These are phyloP conservation scores for Carex arenaria DNA, from an alignment of 202 grass and related monocot genomes.

Conservation along the genomic window DNA sequence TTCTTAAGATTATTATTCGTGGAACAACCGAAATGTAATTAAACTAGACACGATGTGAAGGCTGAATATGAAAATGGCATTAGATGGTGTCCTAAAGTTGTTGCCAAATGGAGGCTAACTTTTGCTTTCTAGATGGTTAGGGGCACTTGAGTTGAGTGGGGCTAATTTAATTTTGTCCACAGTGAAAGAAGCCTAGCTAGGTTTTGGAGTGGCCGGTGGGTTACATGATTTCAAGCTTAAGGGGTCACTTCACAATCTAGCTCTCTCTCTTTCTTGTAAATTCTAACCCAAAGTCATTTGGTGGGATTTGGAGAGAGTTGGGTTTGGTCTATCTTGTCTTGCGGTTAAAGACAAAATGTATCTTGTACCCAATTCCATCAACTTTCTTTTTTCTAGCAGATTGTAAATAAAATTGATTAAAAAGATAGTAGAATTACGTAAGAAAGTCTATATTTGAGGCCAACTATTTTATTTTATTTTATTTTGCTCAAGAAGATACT, in stretches of 20 bases:
- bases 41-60: neutral
- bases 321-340: neutral
- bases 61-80: neutral
- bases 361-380: conserved; percentile 1
- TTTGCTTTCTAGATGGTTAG: conserved; percentile 25
- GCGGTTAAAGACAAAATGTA: neutral
- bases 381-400: neutral
- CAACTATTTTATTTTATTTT: neutral
- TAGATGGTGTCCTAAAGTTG: neutral
- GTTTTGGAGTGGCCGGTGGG: conserved; percentile 13
- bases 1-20: no score
- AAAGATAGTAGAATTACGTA: neutral
- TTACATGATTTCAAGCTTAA: conserved; percentile 25
- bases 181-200: conserved; percentile 7
- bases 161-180: conserved; percentile 3
- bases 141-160: conserved; percentile 18
- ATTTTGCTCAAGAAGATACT: neutral
- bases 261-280: neutral
- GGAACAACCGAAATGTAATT: no score
- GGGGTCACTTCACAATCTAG: conserved; percentile 25
- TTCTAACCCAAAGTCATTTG: conserved; percentile 4
- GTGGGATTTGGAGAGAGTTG: neutral
- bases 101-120: conserved; percentile 1
- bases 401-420: neutral
- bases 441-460: neutral